A percentile compares a stretch with the other conserved stretches of the same genome.
Evolutionary conservation across 2,329 filamentous ascomycete species (phyloP).

Genomic region (Pseudofabraea citricarpa): DNA sequence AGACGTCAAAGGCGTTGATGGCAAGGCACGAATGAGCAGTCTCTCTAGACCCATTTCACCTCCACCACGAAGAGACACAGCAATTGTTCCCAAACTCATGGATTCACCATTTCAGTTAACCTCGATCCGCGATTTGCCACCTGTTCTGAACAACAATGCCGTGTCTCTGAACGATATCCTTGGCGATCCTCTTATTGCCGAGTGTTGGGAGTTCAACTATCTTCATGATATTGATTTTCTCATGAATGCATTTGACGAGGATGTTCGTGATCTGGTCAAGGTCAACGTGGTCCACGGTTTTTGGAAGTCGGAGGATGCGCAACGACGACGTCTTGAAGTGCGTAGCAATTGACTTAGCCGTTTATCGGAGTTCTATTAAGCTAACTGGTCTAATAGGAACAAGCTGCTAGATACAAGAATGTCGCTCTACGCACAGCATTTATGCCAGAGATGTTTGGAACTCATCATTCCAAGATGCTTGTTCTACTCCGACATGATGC

Average conservation of each 20-base stretch:
- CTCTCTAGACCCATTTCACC: constrained; percentile 22
- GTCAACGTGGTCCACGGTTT: constrained; percentile 60
- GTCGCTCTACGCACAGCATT: constrained; percentile 68
- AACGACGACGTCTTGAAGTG: constrained; percentile 35
- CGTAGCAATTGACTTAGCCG: constrained; percentile 34
- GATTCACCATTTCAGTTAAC: constrained; percentile 56
- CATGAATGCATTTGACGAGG: constrained; percentile 49
- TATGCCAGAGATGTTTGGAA: constrained; percentile 81
- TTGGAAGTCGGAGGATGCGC: constrained; percentile 59
- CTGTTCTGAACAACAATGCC: constrained; percentile 49
- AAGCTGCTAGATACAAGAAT: constrained; percentile 58
- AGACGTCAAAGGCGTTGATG: constrained; percentile 1
- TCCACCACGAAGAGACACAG: constrained; percentile 17
- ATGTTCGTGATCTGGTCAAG: constrained; percentile 45
- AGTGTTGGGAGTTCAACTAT: constrained; percentile 54
- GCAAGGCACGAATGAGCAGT: constrained; percentile 10
- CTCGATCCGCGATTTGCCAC: constrained; percentile 46
- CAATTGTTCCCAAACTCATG: constrained; percentile 11
- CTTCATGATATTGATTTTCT: constrained; percentile 54
- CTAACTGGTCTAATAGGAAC: constrained; percentile 45
- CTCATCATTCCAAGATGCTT: constrained; percentile 73
- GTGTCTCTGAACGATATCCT: constrained; percentile 52
- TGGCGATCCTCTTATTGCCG: constrained; percentile 50
- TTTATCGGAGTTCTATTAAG: not conserved
- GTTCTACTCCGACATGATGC: constrained; percentile 75